Evolutionary conservation across 73 alveolate species (phyloP).

Genomic region (Loxodes magnus): DNA sequence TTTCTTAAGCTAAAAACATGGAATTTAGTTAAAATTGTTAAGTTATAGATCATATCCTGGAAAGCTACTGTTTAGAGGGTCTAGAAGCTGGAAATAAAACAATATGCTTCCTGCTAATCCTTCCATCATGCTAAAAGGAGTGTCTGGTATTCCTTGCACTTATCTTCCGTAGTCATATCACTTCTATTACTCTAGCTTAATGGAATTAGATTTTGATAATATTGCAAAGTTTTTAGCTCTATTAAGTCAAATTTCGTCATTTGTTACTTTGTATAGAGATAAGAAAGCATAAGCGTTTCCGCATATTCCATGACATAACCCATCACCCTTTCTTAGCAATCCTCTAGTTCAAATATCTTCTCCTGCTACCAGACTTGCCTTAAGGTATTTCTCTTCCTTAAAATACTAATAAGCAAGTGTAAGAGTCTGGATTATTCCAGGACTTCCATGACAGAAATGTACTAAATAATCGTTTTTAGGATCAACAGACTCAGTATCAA

Average conservation of each 20-base stretch:
- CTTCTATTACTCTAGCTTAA: constrained; percentile 17
- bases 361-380: constrained; percentile 37
- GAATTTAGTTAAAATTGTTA: too few relatives aligned
- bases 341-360: constrained; percentile 69
- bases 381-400: constrained; percentile 21
- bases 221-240: constrained; percentile 45
- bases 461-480: constrained; percentile 26
- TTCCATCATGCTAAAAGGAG: constrained; percentile 69
- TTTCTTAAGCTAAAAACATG: too few relatives aligned
- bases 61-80: background rate
- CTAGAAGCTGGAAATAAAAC: constrained; percentile 10
- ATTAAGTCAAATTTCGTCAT: constrained; percentile 48
- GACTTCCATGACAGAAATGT: constrained; percentile 90
- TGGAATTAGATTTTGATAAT: constrained; percentile 21
- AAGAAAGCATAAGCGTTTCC: constrained; percentile 64
- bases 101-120: constrained; percentile 46
- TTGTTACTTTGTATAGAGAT: constrained; percentile 35
- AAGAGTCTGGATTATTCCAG: constrained; percentile 75
- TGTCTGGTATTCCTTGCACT: constrained; percentile 52
- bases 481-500: constrained; percentile 23
- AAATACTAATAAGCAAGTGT: constrained; percentile 46
- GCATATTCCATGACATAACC: constrained; percentile 79
- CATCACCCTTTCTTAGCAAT: constrained; percentile 57
- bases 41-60: constrained; percentile 11
- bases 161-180: constrained; percentile 37